Evolutionary conservation across 1,284 basidiomycete genomes (phyloP), one percentile per base, ranked within the genome.

Genomic region (Moesziomyces antarcticus): DNA sequence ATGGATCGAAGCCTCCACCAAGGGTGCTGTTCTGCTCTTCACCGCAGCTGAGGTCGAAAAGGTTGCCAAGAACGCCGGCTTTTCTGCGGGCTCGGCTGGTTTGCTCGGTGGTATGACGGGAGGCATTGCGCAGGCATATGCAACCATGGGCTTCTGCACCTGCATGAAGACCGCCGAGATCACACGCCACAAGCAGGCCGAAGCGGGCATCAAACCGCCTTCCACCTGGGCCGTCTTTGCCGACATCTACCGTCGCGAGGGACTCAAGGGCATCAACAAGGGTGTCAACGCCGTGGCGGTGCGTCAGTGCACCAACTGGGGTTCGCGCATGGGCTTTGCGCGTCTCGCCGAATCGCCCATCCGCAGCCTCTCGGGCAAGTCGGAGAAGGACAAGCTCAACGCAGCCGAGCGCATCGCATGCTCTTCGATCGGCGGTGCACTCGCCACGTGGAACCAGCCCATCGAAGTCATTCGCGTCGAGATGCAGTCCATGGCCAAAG

Each of bases 1-100:
- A 27, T 99, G 97, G 97, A 97, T 99, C 82, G 97, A 99, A 85
- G 97, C 96, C 1, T 97, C 95, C 1, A 99, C 97, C 3, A 99
- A 99, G 85, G 97, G 97, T 54, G 97, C 89, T 56, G 97, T 99
- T 41, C 88, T 99, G 41, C 88, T 99, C 69, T 99, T 99, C 87
- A 91, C 95, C 30, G 94, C 96, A 22, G 92, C 94, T 3, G 97
- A 98, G 85, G 92, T 99, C 53, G 94, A 99, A 85, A 89, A 90
- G 37, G 88, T 88, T 51, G 82, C 86, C 9, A 87, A 88, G 37
- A 87, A 89, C 41, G 86, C 91, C 77, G 93, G 93, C 27, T 85
- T 96, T 56, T 91, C 88, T 77, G 91, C 93, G 27, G 94, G 91
- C 24, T 87, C 88, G 24, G 91, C 93, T 58, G 96, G 96, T 81